phyloP scores from a whole-genome alignment of 495 filamentous ascomycete genomes.

The Copromyces sp. region DNA sequence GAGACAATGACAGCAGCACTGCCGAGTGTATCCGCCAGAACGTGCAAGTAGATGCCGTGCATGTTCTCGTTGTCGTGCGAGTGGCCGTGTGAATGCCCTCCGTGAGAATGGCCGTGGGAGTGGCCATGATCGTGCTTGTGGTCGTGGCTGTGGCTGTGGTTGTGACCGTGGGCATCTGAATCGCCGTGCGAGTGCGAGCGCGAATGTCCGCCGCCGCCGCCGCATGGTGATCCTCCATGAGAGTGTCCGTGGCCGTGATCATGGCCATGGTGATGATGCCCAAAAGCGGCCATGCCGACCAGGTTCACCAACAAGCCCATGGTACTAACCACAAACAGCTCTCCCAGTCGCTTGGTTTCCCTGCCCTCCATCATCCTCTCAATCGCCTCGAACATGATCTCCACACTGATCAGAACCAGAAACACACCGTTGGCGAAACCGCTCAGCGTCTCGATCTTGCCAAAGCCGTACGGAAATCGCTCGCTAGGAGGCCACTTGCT shows the following conservation, averaged over 20 bases:
- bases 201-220: conserved; percentile 18
- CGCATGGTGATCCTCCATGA: conserved; percentile 17
- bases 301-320: conserved; percentile 83
- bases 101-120: conserved; percentile 27
- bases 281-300: conserved; percentile 82
- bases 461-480: conserved; percentile 87
- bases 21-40: conserved; percentile 89
- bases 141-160: conserved; percentile 16
- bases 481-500: conserved; percentile 91
- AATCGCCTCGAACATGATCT: conserved; percentile 92
- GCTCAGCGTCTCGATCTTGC: conserved; percentile 92
- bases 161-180: conserved; percentile 29
- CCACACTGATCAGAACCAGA: conserved; percentile 88
- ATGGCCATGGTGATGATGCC: conserved; percentile 62
- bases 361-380: conserved; percentile 74
- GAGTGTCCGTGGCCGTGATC: conserved; percentile 42
- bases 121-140: conserved; percentile 24
- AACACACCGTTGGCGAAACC: conserved; percentile 97
- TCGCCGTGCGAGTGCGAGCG: conserved; percentile 55
- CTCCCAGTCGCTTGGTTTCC: conserved; percentile 71
- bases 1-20: conserved; percentile 92
- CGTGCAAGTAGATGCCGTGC: conserved; percentile 96
- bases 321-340: conserved; percentile 78
- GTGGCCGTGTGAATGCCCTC: conserved; percentile 35
- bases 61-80: conserved; percentile 92